A percentile compares a stretch with the other conserved stretches of the same genome.
These are phyloP conservation scores for Fusarium coicis DNA, from an alignment of 2,329 filamentous ascomycete species.

Conservation along the genomic window DNA sequence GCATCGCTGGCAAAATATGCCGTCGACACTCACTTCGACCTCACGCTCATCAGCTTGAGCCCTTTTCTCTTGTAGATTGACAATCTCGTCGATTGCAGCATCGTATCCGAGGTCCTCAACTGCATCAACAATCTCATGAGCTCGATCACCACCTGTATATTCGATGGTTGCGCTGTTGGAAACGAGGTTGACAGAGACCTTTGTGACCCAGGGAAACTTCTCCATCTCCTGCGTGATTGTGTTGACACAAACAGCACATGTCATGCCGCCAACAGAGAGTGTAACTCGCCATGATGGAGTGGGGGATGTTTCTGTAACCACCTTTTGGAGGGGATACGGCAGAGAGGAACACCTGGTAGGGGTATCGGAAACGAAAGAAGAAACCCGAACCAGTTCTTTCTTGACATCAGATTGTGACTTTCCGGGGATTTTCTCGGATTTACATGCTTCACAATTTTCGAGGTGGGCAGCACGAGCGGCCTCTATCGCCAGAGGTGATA, in stretches of 20 bases:
- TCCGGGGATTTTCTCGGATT: constrained; percentile 18
- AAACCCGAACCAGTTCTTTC: constrained; percentile 8
- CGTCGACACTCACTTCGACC: constrained; percentile 73
- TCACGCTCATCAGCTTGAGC: constrained; percentile 58
- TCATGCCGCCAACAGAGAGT: constrained; percentile 77
- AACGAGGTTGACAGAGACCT: constrained; percentile 71
- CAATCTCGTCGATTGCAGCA: constrained; percentile 65
- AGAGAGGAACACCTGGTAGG: constrained; percentile 13
- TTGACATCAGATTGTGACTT: constrained; percentile 13
- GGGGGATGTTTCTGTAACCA: constrained; percentile 30
- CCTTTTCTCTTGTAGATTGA: constrained; percentile 56
- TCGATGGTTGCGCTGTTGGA: constrained; percentile 73
- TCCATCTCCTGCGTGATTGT: constrained; percentile 69
- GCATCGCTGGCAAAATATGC: constrained; percentile 81
- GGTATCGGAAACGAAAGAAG: constrained; percentile 11
- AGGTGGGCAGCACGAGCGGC: constrained; percentile 48
- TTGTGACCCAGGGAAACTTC: constrained; percentile 66
- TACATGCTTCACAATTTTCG: constrained; percentile 53
- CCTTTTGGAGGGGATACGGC: constrained; percentile 36
- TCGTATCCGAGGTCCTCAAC: constrained; percentile 75
- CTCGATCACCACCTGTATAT: constrained; percentile 54
- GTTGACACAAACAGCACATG: constrained; percentile 75
- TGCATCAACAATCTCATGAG: constrained; percentile 53
- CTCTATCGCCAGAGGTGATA: constrained; percentile 38
- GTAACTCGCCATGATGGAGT: constrained; percentile 57